Percentiles rank a stretch among this genome's conserved stretches.
Conservation (phyloP, 2,329 filamentous ascomycete genomes). For the Alternaria brassicae region DNA sequence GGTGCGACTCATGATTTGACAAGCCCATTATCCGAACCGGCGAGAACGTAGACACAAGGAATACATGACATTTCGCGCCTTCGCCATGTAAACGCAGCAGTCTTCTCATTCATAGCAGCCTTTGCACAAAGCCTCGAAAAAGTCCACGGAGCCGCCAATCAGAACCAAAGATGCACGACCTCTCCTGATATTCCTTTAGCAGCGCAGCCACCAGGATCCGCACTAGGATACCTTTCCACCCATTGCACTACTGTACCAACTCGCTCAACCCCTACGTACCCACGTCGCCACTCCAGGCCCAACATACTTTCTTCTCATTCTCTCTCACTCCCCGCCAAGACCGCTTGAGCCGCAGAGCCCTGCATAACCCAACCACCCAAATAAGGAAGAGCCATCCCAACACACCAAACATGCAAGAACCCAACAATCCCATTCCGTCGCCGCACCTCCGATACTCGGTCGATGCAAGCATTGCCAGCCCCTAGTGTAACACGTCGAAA, state of each 20-base stretch:
- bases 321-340: background rate
- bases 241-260: no score
- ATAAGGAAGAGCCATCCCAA: conserved; percentile 7
- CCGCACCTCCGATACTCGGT: background rate
- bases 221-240: no score
- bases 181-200: no score
- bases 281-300: background rate
- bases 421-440: conserved; percentile 5
- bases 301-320: background rate
- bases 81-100: no score
- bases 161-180: no score
- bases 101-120: no score
- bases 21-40: background rate
- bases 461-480: background rate
- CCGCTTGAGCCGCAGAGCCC: background rate
- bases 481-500: background rate
- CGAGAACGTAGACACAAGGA: background rate
- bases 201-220: no score
- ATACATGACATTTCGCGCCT: no score
- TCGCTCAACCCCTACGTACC: background rate
- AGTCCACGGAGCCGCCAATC: no score
- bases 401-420: background rate
- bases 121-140: no score
- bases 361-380: no score
- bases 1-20: no score